Evolutionary conservation across 169 alveolate genomes (phyloP).

Genomic region (Plasmodium billcollinsi): DNA sequence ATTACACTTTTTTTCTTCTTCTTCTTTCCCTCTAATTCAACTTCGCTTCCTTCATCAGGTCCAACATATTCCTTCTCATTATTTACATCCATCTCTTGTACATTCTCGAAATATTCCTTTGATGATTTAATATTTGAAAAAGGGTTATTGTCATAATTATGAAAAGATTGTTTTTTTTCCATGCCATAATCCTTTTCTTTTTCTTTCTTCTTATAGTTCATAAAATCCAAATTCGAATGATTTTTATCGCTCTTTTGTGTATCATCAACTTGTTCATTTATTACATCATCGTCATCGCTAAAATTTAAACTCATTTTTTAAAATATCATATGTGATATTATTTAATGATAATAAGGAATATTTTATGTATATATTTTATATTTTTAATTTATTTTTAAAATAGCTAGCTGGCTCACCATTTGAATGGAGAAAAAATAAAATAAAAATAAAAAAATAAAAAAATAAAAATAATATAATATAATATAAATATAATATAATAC

Average conservation of each 20-base stretch:
- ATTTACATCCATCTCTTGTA: conserved; percentile 6
- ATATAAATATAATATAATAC: too few relatives aligned
- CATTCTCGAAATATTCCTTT: neutral
- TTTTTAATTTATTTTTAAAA: too few relatives aligned
- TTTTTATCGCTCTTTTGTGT: conserved; percentile 1
- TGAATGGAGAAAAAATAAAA: too few relatives aligned
- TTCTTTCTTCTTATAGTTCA: neutral
- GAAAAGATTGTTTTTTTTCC: neutral
- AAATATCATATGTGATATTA: too few relatives aligned
- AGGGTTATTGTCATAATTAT: neutral
- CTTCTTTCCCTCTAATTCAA: conserved; percentile 37
- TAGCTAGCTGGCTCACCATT: too few relatives aligned
- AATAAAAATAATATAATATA: too few relatives aligned
- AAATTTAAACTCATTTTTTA: conserved; percentile 62
- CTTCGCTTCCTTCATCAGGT: conserved; percentile 7
- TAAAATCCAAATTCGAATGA: conserved; percentile 18
- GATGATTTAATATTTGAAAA: neutral
- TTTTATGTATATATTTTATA: too few relatives aligned
- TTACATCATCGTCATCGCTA: conserved; percentile 72
- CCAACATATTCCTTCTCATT: conserved; percentile 15
- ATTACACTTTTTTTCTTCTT: conserved; percentile 38
- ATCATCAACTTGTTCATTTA: conserved; percentile 21
- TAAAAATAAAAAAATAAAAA: too few relatives aligned
- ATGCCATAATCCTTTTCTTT: neutral
- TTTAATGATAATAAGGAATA: too few relatives aligned